Evolutionary conservation across 495 filamentous ascomycete species (phyloP), one percentile per base, ranked within the genome.

Genomic region (Xylaria bambusicola): DNA sequence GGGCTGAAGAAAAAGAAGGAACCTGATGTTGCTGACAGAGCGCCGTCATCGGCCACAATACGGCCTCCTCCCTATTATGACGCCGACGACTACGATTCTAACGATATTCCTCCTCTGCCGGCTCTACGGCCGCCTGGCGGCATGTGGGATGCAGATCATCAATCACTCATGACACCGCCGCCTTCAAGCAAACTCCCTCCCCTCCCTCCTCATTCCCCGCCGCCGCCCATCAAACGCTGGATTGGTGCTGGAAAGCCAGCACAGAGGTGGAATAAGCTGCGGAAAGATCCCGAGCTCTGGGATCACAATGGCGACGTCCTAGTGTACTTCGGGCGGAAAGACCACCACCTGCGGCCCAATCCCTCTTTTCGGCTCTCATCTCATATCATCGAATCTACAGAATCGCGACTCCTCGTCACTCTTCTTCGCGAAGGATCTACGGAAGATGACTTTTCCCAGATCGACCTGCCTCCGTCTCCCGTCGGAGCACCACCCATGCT

Each of bases 261-360:
- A n/a, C 75, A 81, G 60, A 66, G 75, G 44, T 84, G 81, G 81
- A 81, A 78, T 52, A 82, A 82, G 60, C 63, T 82, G 26, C 72
- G 77, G 1, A 80, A 85, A 68, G 84, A 88, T 60, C 80, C 82
- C 20, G 84, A 87, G 49, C 67, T 88, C 8, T 88, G 84, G 83
- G 82, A 86, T 68, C 76, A 77, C 2, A 78, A 80, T 47, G 85
- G 84, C 21, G 84, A 88, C 61, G 85, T 84, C 5, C 66, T 86
- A 10, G 75, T 88, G 10, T 87, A 79, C 61, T 77, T 88, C 46
- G 76, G 77, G 17, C 69, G 69, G 35, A 72, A 66, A 44, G 74
- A 71, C 20, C 69, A 77, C 38, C 56, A 66, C 5, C 73, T 75
- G 10, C 71, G 77, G 10, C 77, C 76, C 3, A 75, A 76, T 26